Evolutionary conservation across 768 basidiomycete genomes (phyloP), one percentile per base, ranked within the genome.

Genomic region (Sporobolomyces roseus): DNA sequence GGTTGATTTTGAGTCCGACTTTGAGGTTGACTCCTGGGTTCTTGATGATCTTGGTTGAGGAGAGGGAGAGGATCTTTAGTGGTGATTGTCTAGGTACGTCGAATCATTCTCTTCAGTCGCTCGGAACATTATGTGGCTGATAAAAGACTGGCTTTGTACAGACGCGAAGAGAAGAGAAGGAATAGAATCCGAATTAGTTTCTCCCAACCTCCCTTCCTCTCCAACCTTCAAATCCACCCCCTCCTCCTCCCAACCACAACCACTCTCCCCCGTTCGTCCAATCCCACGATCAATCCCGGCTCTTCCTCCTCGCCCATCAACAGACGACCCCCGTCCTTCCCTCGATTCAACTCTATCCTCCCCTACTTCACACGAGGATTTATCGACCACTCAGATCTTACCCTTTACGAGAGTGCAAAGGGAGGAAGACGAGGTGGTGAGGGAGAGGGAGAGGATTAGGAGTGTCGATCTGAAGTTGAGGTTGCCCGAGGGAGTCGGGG

Each of bases 1-100:
- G 66, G 29, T 55, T 76, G 25, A 75, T 76, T 59, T 50, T 76
- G 8, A 65, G 61, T 7, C 75, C 75, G n/a, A 76, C 75, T 1
- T 41, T 76, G 13, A 29, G 71, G 9, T 46, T 76, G 10, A 66
- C 48, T 19, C 75, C 75, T 2, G 71, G 64, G 2, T 66, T 76
- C 61, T 50, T 76, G 10, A 53, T 64, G 25, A 29, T 75, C 4
- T 53, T 76, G 0, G 74, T 76, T 2, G 68, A 64, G 23, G 68
- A 74, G n/a, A n/a, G 75, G 10, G 70, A 62, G 46, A 67, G 60
- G 30, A 33, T 74, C n/a, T 74, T 74, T 49, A 30, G 54, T 32
- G 50, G 58, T 12, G 14, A 29, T 27, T 45, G 38, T 36, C 33
- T 63, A 66, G 38, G 70, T 63, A 13, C 46, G 62, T 68, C 29